Conservation (phyloP, 1,284 basidiomycete genomes). For the Fomitopsis betulina region DNA sequence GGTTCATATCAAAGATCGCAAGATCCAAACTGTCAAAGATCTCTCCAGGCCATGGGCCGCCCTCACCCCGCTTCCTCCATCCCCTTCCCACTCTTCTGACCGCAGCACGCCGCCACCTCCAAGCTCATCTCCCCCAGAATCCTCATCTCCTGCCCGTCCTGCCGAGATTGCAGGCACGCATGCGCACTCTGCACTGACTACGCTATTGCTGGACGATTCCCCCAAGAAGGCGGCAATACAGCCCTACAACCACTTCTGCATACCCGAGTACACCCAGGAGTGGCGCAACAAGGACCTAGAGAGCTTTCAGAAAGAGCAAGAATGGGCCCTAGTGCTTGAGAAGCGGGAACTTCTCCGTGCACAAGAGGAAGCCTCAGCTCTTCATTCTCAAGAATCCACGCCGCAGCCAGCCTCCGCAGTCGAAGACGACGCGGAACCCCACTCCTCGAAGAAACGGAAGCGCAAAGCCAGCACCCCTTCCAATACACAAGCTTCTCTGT, state of each 20-base stretch:
- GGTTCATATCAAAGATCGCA: constrained; percentile 39
- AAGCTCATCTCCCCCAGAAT: not conserved
- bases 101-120: constrained; percentile 16
- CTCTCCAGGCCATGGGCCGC: constrained; percentile 69
- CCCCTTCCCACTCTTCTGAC: constrained; percentile 11
- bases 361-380: not conserved
- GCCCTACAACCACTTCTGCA: constrained; percentile 76
- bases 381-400: not conserved
- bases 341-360: constrained; percentile 8
- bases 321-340: constrained; percentile 15
- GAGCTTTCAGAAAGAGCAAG: constrained; percentile 17
- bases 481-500: not conserved
- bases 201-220: constrained; percentile 81
- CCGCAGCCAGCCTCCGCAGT: not conserved
- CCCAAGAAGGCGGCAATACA: constrained; percentile 73
- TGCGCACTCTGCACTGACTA: constrained; percentile 59
- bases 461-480: constrained; percentile 6
- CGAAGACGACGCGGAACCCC: constrained; percentile 1
- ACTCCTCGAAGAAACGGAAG: constrained; percentile 17
- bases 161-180: constrained; percentile 7
- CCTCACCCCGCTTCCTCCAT: constrained; percentile 18
- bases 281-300: constrained; percentile 43
- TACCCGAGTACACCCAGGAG: constrained; percentile 58
- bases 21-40: constrained; percentile 73
- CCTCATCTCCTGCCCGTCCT: constrained; percentile 3